Base-by-base conservation (phyloP, 1,284 basidiomycete genomes). In the Rhodotorula sp. region DNA sequence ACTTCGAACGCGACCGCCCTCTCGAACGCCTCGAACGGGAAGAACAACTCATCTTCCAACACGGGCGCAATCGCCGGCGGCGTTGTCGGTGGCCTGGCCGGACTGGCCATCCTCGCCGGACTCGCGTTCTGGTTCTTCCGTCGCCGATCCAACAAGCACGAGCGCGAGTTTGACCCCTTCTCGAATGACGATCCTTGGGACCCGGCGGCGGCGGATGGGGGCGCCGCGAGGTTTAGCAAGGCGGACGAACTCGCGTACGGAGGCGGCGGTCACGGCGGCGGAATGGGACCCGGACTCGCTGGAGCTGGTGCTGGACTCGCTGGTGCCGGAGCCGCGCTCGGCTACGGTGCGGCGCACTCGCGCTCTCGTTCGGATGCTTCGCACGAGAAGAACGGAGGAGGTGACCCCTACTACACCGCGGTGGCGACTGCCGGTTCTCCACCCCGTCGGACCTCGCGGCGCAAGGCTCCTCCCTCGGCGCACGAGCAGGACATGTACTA, bases 61-160 rank as follows among this genome's bases (percentile, higher is more conserved):
- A 82, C 55, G 79, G 70, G 83, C 80, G 84, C 45, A 56, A 71
- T 63, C 71, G 81, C 80, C 62, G 21, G 76, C 56, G 75, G 84
- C 77, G 76, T 78, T 62, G 72, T 85, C 78, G 38, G 79, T 80
- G 71, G 85, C 45, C 69, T 81, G 15, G 79, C 75, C 14, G 82
- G 79, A 43, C 71, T 79, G 15, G 77, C 78, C 65, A 38, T 80
- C 61, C 64, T 82, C 63, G 69, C 77, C 58, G 67, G 77, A 23
- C 66, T 81, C 62, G 64, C 80, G 55, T 78, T 77, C 68, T 79
- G 73, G 72, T 78, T 74, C 73, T 76, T 79, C 62, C 83, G 79
- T 38, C 70, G 73, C 47, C 65, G 67, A 31, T 60, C 60, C 31
- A 48, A 34, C 58, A 56, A 63, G 19, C 52, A 47, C 45, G 21